Conservation (phyloP, 345 rosid genomes). For the Diplotaxis tenuifolia region DNA sequence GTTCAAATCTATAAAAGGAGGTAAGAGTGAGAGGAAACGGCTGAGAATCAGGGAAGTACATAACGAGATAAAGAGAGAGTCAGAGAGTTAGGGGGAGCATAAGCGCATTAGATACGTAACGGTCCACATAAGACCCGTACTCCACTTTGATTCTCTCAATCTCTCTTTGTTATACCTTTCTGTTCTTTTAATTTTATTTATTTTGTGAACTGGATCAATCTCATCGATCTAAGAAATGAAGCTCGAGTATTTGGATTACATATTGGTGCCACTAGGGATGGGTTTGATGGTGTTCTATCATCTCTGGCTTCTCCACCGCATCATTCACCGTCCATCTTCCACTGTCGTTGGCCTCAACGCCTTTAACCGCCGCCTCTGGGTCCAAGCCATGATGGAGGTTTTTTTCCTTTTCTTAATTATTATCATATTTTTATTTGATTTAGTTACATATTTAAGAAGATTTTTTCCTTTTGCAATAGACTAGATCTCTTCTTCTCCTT, state of each 20-base stretch:
- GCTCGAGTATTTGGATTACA: constrained; percentile 51
- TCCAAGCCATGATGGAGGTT: constrained; percentile 93
- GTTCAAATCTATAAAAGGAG: constrained; percentile 34
- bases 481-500: no score
- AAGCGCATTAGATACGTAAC: constrained; percentile 27
- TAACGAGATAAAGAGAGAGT: neutral
- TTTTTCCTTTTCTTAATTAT: neutral
- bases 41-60: neutral
- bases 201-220: neutral
- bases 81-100: neutral
- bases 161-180: neutral
- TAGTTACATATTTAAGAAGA: neutral
- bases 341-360: constrained; percentile 79
- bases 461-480: no score
- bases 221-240: constrained; percentile 40
- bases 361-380: constrained; percentile 86
- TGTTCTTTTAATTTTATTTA: neutral
- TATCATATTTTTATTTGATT: neutral
- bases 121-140: constrained; percentile 41
- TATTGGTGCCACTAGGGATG: constrained; percentile 64
- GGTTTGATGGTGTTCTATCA: constrained; percentile 47
- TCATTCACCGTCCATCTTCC: constrained; percentile 57
- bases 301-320: constrained; percentile 61
- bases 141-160: constrained; percentile 28
- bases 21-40: constrained; percentile 7